Conservation (phyloP, 176 grass and related monocot species). For the Aegilops sharonensis region DNA sequence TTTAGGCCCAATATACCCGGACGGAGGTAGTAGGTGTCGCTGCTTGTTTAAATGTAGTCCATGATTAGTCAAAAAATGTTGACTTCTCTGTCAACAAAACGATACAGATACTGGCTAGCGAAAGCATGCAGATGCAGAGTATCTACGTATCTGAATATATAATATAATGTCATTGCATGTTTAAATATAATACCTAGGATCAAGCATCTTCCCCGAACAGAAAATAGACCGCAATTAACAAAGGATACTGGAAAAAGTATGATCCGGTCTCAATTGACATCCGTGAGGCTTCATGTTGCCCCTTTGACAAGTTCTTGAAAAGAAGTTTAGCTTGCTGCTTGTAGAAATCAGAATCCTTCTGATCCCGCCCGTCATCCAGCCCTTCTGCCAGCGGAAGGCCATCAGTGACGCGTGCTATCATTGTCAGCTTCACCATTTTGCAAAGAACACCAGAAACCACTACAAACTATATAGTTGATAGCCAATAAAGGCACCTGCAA, state of each 20-base stretch:
- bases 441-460: slow-evolving; percentile 26
- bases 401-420: slow-evolving; percentile 96
- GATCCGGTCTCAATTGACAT: slow-evolving; percentile 98
- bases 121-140: neutral
- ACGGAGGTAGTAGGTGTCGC: too few species aligned
- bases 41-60: neutral
- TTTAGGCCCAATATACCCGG: too few species aligned
- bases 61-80: neutral
- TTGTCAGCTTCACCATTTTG: slow-evolving; percentile 96
- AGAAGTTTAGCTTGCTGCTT: slow-evolving; percentile 98
- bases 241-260: slow-evolving; percentile 94
- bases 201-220: neutral
- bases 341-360: slow-evolving; percentile 88
- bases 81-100: neutral
- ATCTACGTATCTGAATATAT: neutral
- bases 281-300: slow-evolving; percentile 83
- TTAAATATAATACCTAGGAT: neutral
- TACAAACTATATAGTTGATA: slow-evolving; percentile 11
- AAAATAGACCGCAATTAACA: neutral
- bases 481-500: slow-evolving; percentile 20
- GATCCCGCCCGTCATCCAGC: slow-evolving; percentile 81
- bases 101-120: neutral
- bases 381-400: slow-evolving; percentile 93
- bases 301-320: slow-evolving; percentile 95
- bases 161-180: neutral